Percentiles rank a stretch among this genome's conserved stretches.
These are phyloP conservation scores for Tetrahymena thermophila DNA, from an alignment of 73 alveolate species.

Conservation along the genomic window DNA sequence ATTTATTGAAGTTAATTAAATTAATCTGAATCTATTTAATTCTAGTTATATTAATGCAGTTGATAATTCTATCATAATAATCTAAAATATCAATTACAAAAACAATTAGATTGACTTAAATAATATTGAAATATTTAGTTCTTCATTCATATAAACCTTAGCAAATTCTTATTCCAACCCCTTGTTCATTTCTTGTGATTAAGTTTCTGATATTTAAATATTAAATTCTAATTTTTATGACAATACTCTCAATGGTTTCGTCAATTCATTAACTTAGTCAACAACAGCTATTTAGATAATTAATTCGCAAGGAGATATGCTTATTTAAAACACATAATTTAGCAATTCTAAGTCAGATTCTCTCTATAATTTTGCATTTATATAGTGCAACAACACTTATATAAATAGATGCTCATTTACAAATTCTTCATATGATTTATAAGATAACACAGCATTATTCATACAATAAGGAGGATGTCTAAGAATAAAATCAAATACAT, in stretches of 20 bases:
- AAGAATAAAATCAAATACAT: background rate
- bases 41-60: background rate
- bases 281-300: background rate
- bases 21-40: too few relatives aligned
- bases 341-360: background rate
- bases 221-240: background rate
- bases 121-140: too few relatives aligned
- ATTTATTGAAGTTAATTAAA: background rate
- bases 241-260: background rate
- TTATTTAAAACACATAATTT: background rate
- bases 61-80: background rate
- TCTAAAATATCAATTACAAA: background rate
- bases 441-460: background rate
- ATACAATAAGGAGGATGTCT: background rate
- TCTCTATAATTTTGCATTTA: background rate
- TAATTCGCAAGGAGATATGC: background rate
- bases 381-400: background rate
- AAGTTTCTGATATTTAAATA: background rate
- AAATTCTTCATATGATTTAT: background rate
- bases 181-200: background rate
- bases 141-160: too few relatives aligned
- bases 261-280: background rate
- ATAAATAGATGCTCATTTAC: background rate
- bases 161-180: background rate
- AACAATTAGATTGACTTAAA: too few relatives aligned